phyloP scores from a whole-genome alignment of 1,284 basidiomycete species.

The Cutaneotrichosporon cyanovorans region DNA sequence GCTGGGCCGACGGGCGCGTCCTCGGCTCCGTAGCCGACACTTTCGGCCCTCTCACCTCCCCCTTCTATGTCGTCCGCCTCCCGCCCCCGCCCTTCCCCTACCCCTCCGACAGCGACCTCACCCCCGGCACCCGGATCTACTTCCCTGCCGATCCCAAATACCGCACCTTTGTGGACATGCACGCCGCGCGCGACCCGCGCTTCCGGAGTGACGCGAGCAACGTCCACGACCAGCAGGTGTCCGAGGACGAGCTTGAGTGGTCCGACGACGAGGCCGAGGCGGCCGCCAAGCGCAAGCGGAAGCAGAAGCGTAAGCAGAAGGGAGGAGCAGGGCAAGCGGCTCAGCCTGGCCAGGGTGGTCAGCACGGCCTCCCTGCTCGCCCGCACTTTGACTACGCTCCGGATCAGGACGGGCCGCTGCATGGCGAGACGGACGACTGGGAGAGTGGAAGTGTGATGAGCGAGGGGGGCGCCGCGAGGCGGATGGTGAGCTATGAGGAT shows the following conservation, averaged over 20 bases:
- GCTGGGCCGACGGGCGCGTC: conserved; percentile 49
- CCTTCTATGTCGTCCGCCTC: conserved; percentile 48
- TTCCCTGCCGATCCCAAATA: conserved; percentile 45
- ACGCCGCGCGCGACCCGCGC: conserved; percentile 45
- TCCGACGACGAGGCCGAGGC: conserved; percentile 53
- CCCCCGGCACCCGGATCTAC: conserved; percentile 39
- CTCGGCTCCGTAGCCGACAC: conserved; percentile 52
- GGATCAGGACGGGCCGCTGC: conserved; percentile 16
- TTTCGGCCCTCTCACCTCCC: conserved; percentile 51
- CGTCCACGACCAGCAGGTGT: conserved; percentile 52
- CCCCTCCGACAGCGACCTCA: conserved; percentile 22
- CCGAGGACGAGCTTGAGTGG: conserved; percentile 52
- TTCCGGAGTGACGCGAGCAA: conserved; percentile 52
- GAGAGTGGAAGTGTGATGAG: conserved; percentile 20
- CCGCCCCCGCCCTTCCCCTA: conserved; percentile 42
- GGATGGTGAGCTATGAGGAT: conserved; percentile 18
- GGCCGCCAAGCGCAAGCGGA: conserved; percentile 46
- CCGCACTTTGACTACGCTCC: conserved; percentile 40
- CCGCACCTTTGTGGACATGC: conserved; percentile 48
- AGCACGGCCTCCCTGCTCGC: conserved; percentile 20
- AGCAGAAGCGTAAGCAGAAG: conserved; percentile 8
- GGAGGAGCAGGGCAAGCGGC: conserved; percentile 2
- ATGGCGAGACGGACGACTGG: conserved; percentile 23
- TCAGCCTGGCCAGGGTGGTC: no score
- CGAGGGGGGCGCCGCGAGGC: conserved; percentile 12